Percentiles rank a stretch among this genome's conserved stretches.
phyloP scores from a whole-genome alignment of 2,329 filamentous ascomycete genomes.

The Rhinocladiella mackenziei region DNA sequence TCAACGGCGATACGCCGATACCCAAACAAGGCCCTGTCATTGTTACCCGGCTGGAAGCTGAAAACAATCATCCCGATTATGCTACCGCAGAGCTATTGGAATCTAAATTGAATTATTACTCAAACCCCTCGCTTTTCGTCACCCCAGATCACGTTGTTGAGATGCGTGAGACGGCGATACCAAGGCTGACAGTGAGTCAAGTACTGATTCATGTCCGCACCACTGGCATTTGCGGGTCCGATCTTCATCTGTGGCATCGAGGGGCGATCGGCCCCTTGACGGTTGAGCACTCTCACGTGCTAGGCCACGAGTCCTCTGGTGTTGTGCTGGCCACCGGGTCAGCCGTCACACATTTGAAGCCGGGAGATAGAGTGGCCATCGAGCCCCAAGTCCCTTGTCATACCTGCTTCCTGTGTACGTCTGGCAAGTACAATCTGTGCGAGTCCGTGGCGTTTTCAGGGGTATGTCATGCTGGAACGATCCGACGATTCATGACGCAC shows the following conservation, averaged over 20 bases:
- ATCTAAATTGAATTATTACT: not conserved
- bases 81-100: no score
- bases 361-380: conserved; percentile 35
- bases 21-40: not conserved
- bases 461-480: conserved; percentile 57
- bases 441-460: conserved; percentile 59
- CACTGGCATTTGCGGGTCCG: conserved; percentile 43
- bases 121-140: conserved; percentile 58
- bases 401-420: conserved; percentile 36
- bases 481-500: conserved; percentile 60
- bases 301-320: conserved; percentile 37
- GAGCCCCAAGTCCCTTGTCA: conserved; percentile 38
- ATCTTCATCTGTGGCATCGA: conserved; percentile 39
- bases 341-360: conserved; percentile 23
- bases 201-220: conserved; percentile 44
- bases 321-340: conserved; percentile 29
- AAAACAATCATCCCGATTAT: no score
- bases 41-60: no score
- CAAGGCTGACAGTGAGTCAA: conserved; percentile 45
- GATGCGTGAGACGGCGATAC: conserved; percentile 54
- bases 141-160: conserved; percentile 59
- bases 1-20: not conserved
- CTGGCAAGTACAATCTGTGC: conserved; percentile 42
- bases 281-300: conserved; percentile 59
- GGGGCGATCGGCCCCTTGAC: conserved; percentile 46